A percentile compares a stretch with the other conserved stretches of the same genome.
Conservation (phyloP, 805 yeast genomes). For the Metschnikowia sp. region DNA sequence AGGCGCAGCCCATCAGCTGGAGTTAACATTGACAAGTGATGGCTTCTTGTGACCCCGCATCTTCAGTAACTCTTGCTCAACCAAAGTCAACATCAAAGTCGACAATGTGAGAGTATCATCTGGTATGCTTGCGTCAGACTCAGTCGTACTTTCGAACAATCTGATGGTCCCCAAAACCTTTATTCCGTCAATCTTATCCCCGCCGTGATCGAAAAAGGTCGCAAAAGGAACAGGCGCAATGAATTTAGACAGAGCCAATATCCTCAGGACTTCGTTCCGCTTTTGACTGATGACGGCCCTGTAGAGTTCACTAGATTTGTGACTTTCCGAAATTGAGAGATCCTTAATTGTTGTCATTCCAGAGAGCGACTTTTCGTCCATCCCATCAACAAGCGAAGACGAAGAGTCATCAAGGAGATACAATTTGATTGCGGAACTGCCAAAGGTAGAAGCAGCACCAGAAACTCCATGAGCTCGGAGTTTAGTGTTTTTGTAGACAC, state of each 20-base stretch:
- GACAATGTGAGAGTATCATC: conserved; percentile 23
- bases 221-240: conserved; percentile 28
- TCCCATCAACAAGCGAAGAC: conserved; percentile 22
- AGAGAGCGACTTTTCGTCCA: conserved; percentile 10
- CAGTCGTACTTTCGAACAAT: conserved; percentile 10
- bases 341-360: conserved; percentile 9
- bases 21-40: conserved; percentile 6
- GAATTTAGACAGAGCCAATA: conserved; percentile 17
- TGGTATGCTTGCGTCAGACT: conserved; percentile 8
- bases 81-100: conserved; percentile 25
- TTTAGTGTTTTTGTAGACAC: conserved; percentile 25
- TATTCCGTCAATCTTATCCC: conserved; percentile 20
- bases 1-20: background rate
- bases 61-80: conserved; percentile 34
- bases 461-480: conserved; percentile 31
- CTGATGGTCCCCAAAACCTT: conserved; percentile 24
- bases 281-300: conserved; percentile 22
- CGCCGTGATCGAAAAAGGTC: conserved; percentile 27
- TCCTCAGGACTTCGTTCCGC: conserved; percentile 18
- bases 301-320: conserved; percentile 12
- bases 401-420: conserved; percentile 19
- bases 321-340: conserved; percentile 7
- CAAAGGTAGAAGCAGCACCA: conserved; percentile 34
- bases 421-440: conserved; percentile 27
- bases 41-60: conserved; percentile 31